Conservation (phyloP, 306 rosid species). For the Gastrolobium bilobum region DNA sequence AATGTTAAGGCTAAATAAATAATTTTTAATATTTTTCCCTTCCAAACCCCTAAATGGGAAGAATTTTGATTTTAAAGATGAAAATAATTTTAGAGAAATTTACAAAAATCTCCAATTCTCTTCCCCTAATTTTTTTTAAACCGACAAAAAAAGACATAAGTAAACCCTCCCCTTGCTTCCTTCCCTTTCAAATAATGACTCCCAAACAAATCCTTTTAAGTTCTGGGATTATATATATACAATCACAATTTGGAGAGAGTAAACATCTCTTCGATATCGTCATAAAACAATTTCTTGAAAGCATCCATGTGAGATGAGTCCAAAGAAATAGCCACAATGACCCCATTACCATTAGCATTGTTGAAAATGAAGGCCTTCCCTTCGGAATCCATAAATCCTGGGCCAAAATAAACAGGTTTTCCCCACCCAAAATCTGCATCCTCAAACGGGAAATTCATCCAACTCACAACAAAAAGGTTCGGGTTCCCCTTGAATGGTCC, state of each 20-base stretch:
- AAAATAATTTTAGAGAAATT: too few relatives aligned
- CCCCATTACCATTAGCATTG: slow-evolving; percentile 33
- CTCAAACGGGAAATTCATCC: slow-evolving; percentile 53
- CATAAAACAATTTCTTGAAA: slow-evolving; percentile 41
- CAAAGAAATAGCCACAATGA: slow-evolving; percentile 47
- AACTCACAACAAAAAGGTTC: slow-evolving; percentile 49
- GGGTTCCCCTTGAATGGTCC: slow-evolving; percentile 44
- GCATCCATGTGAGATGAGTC: slow-evolving; percentile 40
- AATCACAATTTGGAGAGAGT: slow-evolving; percentile 45
- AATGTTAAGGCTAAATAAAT: too few relatives aligned
- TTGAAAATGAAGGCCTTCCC: slow-evolving; percentile 56
- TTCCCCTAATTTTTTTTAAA: too few relatives aligned
- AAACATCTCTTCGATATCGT: slow-evolving; percentile 33
- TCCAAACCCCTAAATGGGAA: too few relatives aligned
- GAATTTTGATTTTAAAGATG: too few relatives aligned
- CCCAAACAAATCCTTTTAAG: too few relatives aligned
- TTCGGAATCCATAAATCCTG: slow-evolving; percentile 53
- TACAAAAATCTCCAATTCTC: too few relatives aligned
- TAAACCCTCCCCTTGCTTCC: too few relatives aligned
- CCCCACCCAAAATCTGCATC: slow-evolving; percentile 56
- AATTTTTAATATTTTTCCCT: too few relatives aligned
- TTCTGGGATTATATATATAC: not conserved
- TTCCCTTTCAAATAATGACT: too few relatives aligned
- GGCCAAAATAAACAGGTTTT: slow-evolving; percentile 47
- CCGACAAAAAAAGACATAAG: too few relatives aligned